These are phyloP conservation scores for Achaetomium macrosporum DNA, from an alignment of 2,329 filamentous ascomycete species.

Conservation along the genomic window DNA sequence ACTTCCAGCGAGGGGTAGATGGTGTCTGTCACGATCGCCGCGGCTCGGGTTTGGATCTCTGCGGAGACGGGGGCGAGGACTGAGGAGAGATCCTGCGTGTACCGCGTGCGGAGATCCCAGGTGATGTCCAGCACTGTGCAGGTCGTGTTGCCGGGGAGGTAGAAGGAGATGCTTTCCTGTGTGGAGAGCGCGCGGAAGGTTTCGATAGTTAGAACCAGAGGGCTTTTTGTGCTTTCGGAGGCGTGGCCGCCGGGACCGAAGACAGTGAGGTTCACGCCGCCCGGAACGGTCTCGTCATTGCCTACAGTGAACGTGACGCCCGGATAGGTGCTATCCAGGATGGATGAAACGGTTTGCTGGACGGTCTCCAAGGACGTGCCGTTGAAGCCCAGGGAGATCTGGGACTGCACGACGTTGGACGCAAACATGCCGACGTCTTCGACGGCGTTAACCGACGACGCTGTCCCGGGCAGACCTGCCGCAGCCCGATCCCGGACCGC, in stretches of 20 bases:
- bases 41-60: background rate
- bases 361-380: background rate
- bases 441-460: background rate
- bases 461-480: background rate
- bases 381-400: conserved; percentile 1
- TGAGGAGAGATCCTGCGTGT: background rate
- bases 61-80: background rate
- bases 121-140: background rate
- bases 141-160: conserved; percentile 1
- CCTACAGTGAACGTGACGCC: background rate
- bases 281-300: background rate
- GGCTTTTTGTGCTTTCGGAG: conserved; percentile 3
- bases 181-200: background rate
- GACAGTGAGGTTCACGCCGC: conserved; percentile 2
- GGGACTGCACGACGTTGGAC: background rate
- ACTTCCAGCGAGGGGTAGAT: conserved; percentile 3
- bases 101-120: conserved; percentile 1
- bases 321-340: conserved; percentile 1
- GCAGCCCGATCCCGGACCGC: background rate
- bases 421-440: conserved; percentile 7
- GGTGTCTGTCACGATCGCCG: background rate
- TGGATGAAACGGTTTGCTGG: background rate
- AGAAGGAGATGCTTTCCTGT: background rate
- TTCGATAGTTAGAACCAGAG: background rate
- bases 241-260: conserved; percentile 4